Base-by-base conservation (phyloP, 768 basidiomycete genomes). In the Serendipita indica region DNA sequence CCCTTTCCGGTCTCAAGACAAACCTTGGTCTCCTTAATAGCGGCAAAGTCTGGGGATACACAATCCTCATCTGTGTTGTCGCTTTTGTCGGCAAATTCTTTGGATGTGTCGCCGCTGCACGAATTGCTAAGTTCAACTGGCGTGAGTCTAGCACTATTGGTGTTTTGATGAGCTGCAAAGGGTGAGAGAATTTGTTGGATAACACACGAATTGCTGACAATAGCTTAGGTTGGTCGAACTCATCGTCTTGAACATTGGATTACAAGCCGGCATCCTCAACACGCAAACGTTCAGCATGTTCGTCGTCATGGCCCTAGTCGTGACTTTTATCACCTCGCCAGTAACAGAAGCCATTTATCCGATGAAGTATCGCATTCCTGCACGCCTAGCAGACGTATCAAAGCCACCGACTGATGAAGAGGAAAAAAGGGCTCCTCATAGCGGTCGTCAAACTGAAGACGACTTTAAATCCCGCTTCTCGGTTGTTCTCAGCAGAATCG, bases 141-240 rank as follows among this genome's bases (percentile, higher is more conserved):
- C 75, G 94, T 35, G 94, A 98, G 66, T 71, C 84, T 0, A 75
- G 80, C 33, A 82, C 91, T 0, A 84, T 97, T 56, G 96, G 96
- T 0, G 82, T 86, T 13, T 69, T 98, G 57, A 97, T 99, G 93
- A 87, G 84, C 66, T 94, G 92, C 67, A 93, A 98, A 76, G 92
- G 90, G 86, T 86, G 60, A 33, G 74, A 64, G 22, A 12, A 6
- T 18, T n/a, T 43, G 18, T 25, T 18, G 5, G 27, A 10, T 4
- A 13, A 13, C 22, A 4, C 30, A 27, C 52, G 20, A 13, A 56
- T 33, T 10, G 13, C 4, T 28, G 30, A n/a, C 13, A 27, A 10
- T 27, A 12, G 12, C 14, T 14, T 39, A 33, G 49, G 22, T 75
- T 96, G 3, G 86, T 97, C 7, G 93, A 96, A 66, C 75, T 97